A percentile compares a stretch with the other conserved stretches of the same genome.
Conservation (phyloP, 768 basidiomycete species). For the Phaffia australis region DNA sequence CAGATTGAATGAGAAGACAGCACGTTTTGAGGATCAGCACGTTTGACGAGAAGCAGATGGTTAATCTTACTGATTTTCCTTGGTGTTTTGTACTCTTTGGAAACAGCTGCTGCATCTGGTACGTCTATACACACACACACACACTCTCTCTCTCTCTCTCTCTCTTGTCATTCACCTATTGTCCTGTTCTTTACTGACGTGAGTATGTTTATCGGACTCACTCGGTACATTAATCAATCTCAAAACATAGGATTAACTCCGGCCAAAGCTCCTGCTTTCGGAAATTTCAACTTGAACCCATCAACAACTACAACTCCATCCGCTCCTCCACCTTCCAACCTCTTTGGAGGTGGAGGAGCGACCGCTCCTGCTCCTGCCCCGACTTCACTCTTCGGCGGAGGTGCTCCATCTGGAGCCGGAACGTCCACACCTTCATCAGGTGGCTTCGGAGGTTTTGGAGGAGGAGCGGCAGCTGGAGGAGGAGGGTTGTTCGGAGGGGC, state of each 20-base stretch:
- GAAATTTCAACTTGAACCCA: neutral
- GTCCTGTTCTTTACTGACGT: too few relatives aligned
- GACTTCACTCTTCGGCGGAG: constrained; percentile 7
- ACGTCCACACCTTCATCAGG: neutral
- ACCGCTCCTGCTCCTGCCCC: constrained; percentile 1
- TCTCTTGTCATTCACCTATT: too few relatives aligned
- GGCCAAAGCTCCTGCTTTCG: constrained; percentile 22
- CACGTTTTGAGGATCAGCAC: too few relatives aligned
- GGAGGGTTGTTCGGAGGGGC: constrained; percentile 7
- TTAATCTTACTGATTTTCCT: too few relatives aligned
- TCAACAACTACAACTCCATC: constrained; percentile 14
- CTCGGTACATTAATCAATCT: too few relatives aligned
- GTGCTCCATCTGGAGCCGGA: neutral
- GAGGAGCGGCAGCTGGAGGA: neutral
- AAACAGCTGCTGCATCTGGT: too few relatives aligned
- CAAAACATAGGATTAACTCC: neutral
- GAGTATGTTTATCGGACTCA: too few relatives aligned
- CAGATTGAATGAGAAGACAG: too few relatives aligned
- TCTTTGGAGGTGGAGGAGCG: constrained; percentile 15
- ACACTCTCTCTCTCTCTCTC: too few relatives aligned
- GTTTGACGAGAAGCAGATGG: too few relatives aligned
- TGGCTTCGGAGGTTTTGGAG: constrained; percentile 4
- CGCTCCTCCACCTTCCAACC: constrained; percentile 17
- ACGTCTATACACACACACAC: too few relatives aligned
- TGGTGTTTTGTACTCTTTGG: too few relatives aligned